Percentiles rank a stretch among this genome's conserved stretches.
Conservation (phyloP, 2,329 filamentous ascomycete species). For the Chaetothyriales sp. region DNA sequence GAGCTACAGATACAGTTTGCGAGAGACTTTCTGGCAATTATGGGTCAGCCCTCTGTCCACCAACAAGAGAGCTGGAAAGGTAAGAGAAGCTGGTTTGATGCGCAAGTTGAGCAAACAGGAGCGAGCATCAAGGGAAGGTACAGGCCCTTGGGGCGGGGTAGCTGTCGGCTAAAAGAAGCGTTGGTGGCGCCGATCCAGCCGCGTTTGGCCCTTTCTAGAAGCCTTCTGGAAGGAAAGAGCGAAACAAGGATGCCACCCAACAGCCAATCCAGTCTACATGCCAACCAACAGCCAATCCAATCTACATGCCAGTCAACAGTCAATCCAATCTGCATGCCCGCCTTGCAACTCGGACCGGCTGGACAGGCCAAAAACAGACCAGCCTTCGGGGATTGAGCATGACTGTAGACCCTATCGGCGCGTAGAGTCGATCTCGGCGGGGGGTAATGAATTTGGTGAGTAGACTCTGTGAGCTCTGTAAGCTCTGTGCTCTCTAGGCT, state of each 20-base stretch:
- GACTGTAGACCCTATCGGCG: too few species aligned
- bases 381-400: too few species aligned
- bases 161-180: background rate
- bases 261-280: too few species aligned
- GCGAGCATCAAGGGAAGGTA: background rate
- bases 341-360: too few species aligned
- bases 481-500: too few species aligned
- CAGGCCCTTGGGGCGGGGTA: background rate
- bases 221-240: background rate
- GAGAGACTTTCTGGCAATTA: background rate
- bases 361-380: too few species aligned
- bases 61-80: background rate
- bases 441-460: too few species aligned
- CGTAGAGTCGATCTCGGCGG: too few species aligned
- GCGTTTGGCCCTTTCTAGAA: background rate
- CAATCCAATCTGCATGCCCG: too few species aligned
- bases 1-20: background rate
- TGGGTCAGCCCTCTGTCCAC: background rate
- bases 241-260: background rate
- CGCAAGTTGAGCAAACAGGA: background rate
- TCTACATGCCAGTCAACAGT: too few species aligned
- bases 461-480: too few species aligned
- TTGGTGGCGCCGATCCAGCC: background rate
- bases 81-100: background rate
- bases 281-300: too few species aligned